Base-by-base conservation (phyloP, 495 filamentous ascomycete genomes). In the Chaetomidium leptoderma region DNA sequence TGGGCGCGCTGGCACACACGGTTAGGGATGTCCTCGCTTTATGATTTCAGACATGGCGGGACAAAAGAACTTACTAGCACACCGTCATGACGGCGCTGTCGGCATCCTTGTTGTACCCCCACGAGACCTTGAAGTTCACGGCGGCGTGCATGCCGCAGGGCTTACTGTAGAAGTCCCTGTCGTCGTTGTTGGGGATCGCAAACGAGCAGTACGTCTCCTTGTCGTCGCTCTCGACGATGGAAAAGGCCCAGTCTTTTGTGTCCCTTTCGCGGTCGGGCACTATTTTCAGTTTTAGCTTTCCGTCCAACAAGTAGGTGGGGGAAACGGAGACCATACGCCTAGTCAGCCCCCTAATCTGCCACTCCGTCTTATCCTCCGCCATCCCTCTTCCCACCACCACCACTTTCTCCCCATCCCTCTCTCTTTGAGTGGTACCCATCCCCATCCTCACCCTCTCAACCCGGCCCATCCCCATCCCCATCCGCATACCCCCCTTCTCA, bases 71-170 rank as follows among this genome's bases (percentile, higher is more conserved):
- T 59, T 32, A 66, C 64, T 53, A 26, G 51, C 65, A 68, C 27
- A 65, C 46, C 16, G 65, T 68, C 60, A 68, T 63, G 47, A 68
- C 63, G 5, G 58, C 65, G 13, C 60, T 53, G 35, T 65, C 65
- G 2, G 33, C 47, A 2, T 50, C 55, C 1, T 19, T 13, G 4
- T 59, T 65, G 33, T 68, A 66, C 4, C 65, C 63, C 65, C 65
- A 68, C 24, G 63, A 65, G 4, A 65, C 55, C 4, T 21, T 46
- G 52, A 53, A 67, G 8, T 57, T 30, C 2, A 29, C 32, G 32
- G 14, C 9, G 23, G 14, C 35, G 17, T 37, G 13, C 11, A 6
- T 17, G 19, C 13, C 45, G 21, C 62, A 64, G 19, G 29, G 21
- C 19, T 30, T 23, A 29, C 48, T 30, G 37, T 58, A 64, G 48